These are phyloP conservation scores for Collybia nuda DNA, from an alignment of 768 basidiomycete species.

Conservation along the genomic window DNA sequence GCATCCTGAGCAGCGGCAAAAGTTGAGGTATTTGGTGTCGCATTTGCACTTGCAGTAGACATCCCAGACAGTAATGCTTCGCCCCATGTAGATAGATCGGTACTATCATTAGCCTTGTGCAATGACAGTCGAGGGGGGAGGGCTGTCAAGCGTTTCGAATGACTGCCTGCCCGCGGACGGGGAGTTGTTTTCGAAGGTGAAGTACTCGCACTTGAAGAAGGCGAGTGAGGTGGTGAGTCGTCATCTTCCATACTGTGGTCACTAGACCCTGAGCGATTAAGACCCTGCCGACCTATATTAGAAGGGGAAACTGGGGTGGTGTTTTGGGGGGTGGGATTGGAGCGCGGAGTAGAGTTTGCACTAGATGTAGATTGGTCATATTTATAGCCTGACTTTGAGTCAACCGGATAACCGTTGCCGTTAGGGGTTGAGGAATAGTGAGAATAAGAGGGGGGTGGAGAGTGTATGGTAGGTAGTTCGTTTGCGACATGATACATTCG, in stretches of 20 bases:
- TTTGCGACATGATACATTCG: conserved; percentile 43
- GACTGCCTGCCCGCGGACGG: conserved; percentile 4
- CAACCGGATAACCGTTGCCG: conserved; percentile 1
- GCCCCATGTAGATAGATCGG: conserved; percentile 53
- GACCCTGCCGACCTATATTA: conserved; percentile 1
- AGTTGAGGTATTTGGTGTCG: conserved; percentile 9
- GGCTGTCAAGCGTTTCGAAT: conserved; percentile 24
- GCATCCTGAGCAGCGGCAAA: conserved; percentile 15
- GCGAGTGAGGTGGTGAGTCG: neutral
- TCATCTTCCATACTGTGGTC: conserved; percentile 2
- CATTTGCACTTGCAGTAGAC: conserved; percentile 20
- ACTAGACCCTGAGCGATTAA: conserved; percentile 3
- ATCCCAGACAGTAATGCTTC: conserved; percentile 54
- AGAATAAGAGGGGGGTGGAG: conserved; percentile 50
- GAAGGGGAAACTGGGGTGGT: neutral
- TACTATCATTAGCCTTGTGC: conserved; percentile 40
- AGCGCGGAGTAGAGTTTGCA: conserved; percentile 5
- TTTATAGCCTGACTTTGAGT: conserved; percentile 1
- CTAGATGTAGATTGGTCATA: neutral
- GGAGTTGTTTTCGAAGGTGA: conserved; percentile 3
- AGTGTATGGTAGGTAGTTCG: conserved; percentile 20
- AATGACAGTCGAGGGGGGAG: conserved; percentile 57
- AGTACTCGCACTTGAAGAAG: conserved; percentile 1
- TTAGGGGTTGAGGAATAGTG: conserved; percentile 14
- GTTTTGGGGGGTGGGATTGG: neutral